These are phyloP conservation scores for Cercospora sp. DNA, from an alignment of 2,329 filamentous ascomycete species.

Conservation along the genomic window DNA sequence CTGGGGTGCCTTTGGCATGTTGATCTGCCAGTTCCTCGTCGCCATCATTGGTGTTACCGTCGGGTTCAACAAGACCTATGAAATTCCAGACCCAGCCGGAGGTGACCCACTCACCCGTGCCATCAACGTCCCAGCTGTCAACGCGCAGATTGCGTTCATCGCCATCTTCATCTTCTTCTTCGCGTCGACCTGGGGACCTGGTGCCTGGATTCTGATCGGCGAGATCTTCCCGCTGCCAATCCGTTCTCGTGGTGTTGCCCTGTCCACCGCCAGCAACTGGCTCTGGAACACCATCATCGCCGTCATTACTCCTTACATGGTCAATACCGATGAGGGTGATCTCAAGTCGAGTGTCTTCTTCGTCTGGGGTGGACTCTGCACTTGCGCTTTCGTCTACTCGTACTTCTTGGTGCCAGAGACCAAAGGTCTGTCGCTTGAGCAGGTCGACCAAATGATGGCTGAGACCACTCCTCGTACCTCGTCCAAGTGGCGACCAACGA, in stretches of 20 bases:
- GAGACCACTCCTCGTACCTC: slow-evolving; percentile 77
- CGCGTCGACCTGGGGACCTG: slow-evolving; percentile 83
- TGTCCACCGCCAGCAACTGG: slow-evolving; percentile 90
- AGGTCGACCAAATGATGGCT: slow-evolving; percentile 88
- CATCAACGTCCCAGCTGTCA: slow-evolving; percentile 46
- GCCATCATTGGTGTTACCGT: slow-evolving; percentile 61
- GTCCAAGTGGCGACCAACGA: slow-evolving; percentile 58
- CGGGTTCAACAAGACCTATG: slow-evolving; percentile 37
- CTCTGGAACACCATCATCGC: slow-evolving; percentile 59
- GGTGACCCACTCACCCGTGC: slow-evolving; percentile 49
- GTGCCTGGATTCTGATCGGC: slow-evolving; percentile 71
- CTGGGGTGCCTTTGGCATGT: slow-evolving; percentile 76
- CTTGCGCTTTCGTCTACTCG: slow-evolving; percentile 51
- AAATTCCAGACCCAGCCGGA: slow-evolving; percentile 29
- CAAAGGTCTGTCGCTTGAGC: slow-evolving; percentile 80
- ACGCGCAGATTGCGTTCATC: slow-evolving; percentile 80
- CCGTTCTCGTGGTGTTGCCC: slow-evolving; percentile 79
- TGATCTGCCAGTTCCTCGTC: slow-evolving; percentile 83
- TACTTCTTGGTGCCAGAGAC: slow-evolving; percentile 69
- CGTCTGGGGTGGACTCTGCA: slow-evolving; percentile 54
- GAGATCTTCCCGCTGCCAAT: slow-evolving; percentile 90
- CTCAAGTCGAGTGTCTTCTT: slow-evolving; percentile 48
- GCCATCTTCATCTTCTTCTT: slow-evolving; percentile 94
- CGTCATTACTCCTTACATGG: slow-evolving; percentile 60
- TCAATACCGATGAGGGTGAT: slow-evolving; percentile 57